These are phyloP conservation scores for Fagopyrum homotropicum DNA, from an alignment of 148 eudicot genomes.

Conservation along the genomic window DNA sequence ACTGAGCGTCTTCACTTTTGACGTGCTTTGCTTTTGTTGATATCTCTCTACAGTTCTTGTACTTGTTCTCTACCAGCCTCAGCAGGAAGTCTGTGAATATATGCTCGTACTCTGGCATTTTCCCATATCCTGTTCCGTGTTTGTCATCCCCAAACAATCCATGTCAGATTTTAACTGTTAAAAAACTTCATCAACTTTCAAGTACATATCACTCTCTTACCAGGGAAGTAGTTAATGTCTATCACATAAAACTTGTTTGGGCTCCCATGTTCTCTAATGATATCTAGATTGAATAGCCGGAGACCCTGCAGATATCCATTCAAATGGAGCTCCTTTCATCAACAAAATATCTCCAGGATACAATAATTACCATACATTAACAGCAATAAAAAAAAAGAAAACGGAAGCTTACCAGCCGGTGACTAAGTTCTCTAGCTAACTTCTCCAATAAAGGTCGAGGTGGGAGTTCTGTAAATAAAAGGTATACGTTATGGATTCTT, in stretches of 20 bases:
- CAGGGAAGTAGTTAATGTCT: slow-evolving; percentile 96
- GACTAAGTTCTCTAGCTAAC: slow-evolving; percentile 16
- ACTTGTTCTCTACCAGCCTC: slow-evolving; percentile 43
- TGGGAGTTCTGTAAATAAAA: slow-evolving; percentile 11
- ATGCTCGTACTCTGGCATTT: slow-evolving; percentile 93
- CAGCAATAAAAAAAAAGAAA: too few species aligned
- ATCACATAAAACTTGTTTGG: slow-evolving; percentile 66
- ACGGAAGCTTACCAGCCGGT: slow-evolving; percentile 13
- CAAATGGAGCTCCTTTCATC: neutral
- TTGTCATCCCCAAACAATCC: neutral
- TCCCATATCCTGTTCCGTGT: slow-evolving; percentile 63
- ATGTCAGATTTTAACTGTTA: too few species aligned
- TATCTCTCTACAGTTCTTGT: slow-evolving; percentile 20
- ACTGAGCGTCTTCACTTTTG: neutral
- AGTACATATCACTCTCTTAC: slow-evolving; percentile 26
- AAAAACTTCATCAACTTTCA: neutral
- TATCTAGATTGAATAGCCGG: slow-evolving; percentile 82
- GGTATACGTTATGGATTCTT: neutral
- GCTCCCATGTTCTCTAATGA: slow-evolving; percentile 81
- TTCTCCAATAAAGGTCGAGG: slow-evolving; percentile 19
- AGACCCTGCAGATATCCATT: slow-evolving; percentile 52
- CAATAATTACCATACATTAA: neutral
- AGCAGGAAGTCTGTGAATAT: slow-evolving; percentile 86
- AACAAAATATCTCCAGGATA: neutral
- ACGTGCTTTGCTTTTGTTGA: slow-evolving; percentile 5